phyloP scores from a whole-genome alignment of 2,329 filamentous ascomycete species.

The Microsporum canis region DNA sequence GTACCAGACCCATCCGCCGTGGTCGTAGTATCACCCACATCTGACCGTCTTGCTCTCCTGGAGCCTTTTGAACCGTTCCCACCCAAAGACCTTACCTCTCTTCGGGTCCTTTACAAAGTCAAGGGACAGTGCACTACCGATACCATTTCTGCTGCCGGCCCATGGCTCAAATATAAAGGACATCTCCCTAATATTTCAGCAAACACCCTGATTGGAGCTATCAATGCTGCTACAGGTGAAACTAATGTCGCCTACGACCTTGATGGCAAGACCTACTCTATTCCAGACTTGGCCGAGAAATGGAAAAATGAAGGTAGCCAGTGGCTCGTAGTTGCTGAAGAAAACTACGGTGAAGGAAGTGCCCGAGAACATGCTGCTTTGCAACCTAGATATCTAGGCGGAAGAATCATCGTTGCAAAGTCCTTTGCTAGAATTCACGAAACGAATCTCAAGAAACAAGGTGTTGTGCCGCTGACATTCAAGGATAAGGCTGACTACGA shows the following conservation, averaged over 20 bases:
- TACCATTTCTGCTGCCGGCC: constrained; percentile 92
- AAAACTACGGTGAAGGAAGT: constrained; percentile 91
- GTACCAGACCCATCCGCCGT: constrained; percentile 57
- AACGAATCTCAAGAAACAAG: constrained; percentile 95
- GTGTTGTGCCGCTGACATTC: constrained; percentile 88
- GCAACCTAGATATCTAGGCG: constrained; percentile 82
- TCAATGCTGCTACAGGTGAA: constrained; percentile 84
- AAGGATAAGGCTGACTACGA: constrained; percentile 82
- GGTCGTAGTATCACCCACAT: constrained; percentile 75
- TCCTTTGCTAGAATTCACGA: constrained; percentile 88
- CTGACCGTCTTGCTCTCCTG: constrained; percentile 76
- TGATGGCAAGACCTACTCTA: constrained; percentile 61
- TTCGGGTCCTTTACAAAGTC: constrained; percentile 89
- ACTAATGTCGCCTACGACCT: constrained; percentile 87
- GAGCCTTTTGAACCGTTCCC: constrained; percentile 87
- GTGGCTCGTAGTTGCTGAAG: constrained; percentile 93
- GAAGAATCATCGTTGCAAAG: constrained; percentile 72
- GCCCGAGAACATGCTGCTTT: constrained; percentile 82
- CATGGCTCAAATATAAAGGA: constrained; percentile 98
- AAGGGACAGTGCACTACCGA: constrained; percentile 98
- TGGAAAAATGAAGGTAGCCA: constrained; percentile 67
- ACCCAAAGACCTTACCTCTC: constrained; percentile 55
- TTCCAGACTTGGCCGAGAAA: constrained; percentile 72
- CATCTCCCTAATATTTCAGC: constrained; percentile 95
- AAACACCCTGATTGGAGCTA: constrained; percentile 91